These are phyloP conservation scores for Candida dajiaensis DNA, from an alignment of 805 yeast species.

Conservation along the genomic window DNA sequence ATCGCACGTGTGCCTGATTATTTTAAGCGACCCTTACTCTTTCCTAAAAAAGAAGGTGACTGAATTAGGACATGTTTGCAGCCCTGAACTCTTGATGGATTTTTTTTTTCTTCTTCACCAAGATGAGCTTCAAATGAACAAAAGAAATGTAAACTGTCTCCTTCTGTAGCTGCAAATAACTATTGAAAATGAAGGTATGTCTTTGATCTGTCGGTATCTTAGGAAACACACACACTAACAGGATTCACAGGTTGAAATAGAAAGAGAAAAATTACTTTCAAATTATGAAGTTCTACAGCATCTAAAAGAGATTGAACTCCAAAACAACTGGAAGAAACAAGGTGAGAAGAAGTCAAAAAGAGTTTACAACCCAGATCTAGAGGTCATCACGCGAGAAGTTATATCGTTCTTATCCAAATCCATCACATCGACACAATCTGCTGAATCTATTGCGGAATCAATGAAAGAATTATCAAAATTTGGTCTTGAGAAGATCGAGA, in stretches of 20 bases:
- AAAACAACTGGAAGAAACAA: slow-evolving; percentile 27
- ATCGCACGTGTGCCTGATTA: background rate
- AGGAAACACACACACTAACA: background rate
- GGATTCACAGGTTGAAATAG: slow-evolving; percentile 28
- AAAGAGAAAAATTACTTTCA: slow-evolving; percentile 48
- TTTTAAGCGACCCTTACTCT: background rate
- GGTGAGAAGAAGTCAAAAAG: slow-evolving; percentile 18
- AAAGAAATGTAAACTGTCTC: too few species aligned
- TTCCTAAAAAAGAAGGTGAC: background rate
- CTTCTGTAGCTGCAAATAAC: too few species aligned
- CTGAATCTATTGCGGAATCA: slow-evolving; percentile 24
- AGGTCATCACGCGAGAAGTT: slow-evolving; percentile 29
- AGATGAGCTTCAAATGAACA: background rate
- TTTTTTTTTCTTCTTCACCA: background rate
- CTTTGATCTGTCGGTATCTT: background rate
- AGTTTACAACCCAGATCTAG: slow-evolving; percentile 29
- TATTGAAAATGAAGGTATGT: background rate
- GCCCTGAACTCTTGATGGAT: background rate
- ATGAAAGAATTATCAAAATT: slow-evolving; percentile 31
- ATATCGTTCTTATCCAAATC: slow-evolving; percentile 14
- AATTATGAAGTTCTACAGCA: slow-evolving; percentile 53
- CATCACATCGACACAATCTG: slow-evolving; percentile 19
- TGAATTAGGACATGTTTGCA: background rate
- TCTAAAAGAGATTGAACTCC: slow-evolving; percentile 35
- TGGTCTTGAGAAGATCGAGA: slow-evolving; percentile 73